Base-by-base conservation (phyloP, 140 eudicot genomes). In the Stevia rebaudiana region DNA sequence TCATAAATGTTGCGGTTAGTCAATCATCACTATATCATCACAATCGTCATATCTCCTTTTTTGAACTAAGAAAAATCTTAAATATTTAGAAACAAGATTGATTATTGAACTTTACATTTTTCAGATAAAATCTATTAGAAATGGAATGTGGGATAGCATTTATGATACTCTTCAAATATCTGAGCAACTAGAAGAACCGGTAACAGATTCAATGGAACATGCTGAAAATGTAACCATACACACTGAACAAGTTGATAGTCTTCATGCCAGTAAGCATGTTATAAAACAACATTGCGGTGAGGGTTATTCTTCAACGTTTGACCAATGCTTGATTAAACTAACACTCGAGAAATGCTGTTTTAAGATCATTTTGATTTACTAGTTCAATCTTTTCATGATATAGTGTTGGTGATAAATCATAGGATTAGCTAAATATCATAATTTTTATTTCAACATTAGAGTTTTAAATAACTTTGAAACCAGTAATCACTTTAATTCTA, bases 1-100 rank as follows among this genome's bases (percentile, higher is more conserved):
- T 92, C 80, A 83, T 80, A 41, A 77, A 83, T 80, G 86, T 86
- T 50, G 92, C 95, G 79, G 98, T 92, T 74, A 84, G 98, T 88
- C 67, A 33, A 46, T 64, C 33, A 41, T 31, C 21, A 37, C 48
- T 25, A 23, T 16, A 43, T 24, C 30, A 74, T 72, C 10, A 64
- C 15, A 43, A 18, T 47, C 24, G 9, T 49, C 23, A 16, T 37
- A 37, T 69, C 39, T 42, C 31, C n/a, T 43, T 18, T 44, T 53
- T 24, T 19, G 31, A 31, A 3, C 28, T 39, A 18, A 69, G 22
- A 50, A 11, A 40, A 16, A 16, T 16, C 8, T 47, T 36, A 22
- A 33, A 16, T 65, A 24, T 55, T 10, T 65, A 9, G 63, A 30
- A 24, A 23, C 22, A 33, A 23, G 18, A 43, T 70, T 24, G 44